Base-by-base conservation (phyloP, 2,329 filamentous ascomycete species). In the Phyllosticta citribraziliensis region DNA sequence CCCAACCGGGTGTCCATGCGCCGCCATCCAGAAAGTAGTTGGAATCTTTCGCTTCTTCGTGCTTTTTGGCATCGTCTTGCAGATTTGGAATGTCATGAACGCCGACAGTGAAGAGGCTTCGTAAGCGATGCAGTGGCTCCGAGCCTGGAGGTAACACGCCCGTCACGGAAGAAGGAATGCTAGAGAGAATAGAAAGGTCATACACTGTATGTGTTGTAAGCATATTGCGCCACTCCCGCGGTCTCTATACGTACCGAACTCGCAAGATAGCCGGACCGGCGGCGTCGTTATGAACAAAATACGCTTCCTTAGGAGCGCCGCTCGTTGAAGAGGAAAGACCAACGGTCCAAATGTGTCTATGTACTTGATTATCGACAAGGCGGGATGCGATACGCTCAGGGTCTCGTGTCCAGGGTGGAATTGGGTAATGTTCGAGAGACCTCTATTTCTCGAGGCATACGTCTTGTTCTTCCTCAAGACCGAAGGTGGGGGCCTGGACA, bases 71-170 rank as follows among this genome's bases (percentile, higher is more conserved):
- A 64, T 88, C 81, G 61, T 84, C 79, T 66, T 86, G 80, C 5
- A 97, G 80, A 61, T 88, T 85, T 5, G 89, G 84, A 56, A 99
- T 96, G 70, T 99, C 94, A 72, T 96, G 89, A 17, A 99, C 87
- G 56, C 94, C 94, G 63, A 99, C 83, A 58, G 88, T 91, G 76
- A 97, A 99, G n/a, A 99, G 81, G 0, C 93, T 88, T 24, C 86
- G 84, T 30, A 94, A 80, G 62, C 90, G 75, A 14, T 78, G 81
- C 63, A 88, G 80, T 0, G 83, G 80, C 25, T 85, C 79, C 3
- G 83, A 80, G 25, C 80, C 79, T 0, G 82, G 72, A 20, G 87
- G 83, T n/a, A 96, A 79, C 14, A 87, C 76, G 57, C 91, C 85
- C 62, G 82, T 80, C 52, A 91, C 82, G 30, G 88, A 85, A 47